phyloP scores from a whole-genome alignment of 164 flowering plant genomes.

The Berberis thunbergii region DNA sequence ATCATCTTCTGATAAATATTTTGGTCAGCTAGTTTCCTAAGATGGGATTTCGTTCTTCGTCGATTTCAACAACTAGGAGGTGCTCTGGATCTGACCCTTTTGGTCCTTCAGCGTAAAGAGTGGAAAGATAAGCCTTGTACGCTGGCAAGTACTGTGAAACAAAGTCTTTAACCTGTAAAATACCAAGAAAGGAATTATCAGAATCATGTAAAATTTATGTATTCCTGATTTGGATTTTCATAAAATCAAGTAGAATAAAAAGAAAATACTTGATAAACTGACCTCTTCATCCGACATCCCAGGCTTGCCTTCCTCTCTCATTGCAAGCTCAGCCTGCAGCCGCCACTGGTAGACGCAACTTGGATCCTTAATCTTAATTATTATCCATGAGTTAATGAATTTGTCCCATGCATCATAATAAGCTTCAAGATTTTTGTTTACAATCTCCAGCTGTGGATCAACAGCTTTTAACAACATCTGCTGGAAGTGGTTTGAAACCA shows the following conservation, averaged over 20 bases:
- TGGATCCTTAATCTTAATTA: slow-evolving; percentile 85
- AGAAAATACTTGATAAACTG: background rate
- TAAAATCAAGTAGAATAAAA: background rate
- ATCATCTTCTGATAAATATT: too few relatives aligned
- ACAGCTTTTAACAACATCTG: slow-evolving; percentile 57
- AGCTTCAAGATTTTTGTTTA: slow-evolving; percentile 79
- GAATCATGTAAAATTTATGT: background rate
- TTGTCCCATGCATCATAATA: slow-evolving; percentile 95
- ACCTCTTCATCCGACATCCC: slow-evolving; percentile 97
- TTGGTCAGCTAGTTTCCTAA: slow-evolving; percentile 4
- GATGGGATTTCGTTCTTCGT: slow-evolving; percentile 26
- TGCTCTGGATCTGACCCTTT: slow-evolving; percentile 56
- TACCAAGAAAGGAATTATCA: background rate
- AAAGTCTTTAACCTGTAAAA: slow-evolving; percentile 72
- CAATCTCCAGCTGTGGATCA: slow-evolving; percentile 64
- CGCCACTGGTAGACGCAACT: slow-evolving; percentile 89
- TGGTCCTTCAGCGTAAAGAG: slow-evolving; percentile 88
- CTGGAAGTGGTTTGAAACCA: slow-evolving; percentile 84
- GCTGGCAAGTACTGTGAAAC: slow-evolving; percentile 95
- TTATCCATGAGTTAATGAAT: slow-evolving; percentile 72
- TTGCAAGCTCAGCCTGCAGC: slow-evolving; percentile 81
- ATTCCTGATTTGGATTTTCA: background rate
- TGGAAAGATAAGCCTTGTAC: slow-evolving; percentile 87
- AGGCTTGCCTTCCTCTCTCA: slow-evolving; percentile 77
- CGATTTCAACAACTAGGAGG: slow-evolving; percentile 21